Base-by-base conservation (phyloP, 441 rosid genomes). In the Gossypium gossypioides region DNA sequence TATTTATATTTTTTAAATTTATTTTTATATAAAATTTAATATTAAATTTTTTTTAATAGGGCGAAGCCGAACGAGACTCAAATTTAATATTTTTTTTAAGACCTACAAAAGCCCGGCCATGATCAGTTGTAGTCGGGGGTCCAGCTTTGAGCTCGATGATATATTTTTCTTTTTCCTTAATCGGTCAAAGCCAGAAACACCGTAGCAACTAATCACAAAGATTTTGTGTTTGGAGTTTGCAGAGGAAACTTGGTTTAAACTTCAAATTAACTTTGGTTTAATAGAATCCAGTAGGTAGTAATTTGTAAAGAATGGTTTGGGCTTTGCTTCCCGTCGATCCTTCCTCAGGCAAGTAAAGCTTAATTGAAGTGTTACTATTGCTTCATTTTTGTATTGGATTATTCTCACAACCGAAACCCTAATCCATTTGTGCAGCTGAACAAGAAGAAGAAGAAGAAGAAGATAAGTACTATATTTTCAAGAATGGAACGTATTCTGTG, bases 241-340 rank as follows among this genome's bases (percentile, higher is more conserved):
- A 12, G 54, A 21, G 52, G 8, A 44, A 21, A 40, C 2, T 18
- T 37, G 68, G 52, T 34, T 61, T 32, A 48, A 50, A 50, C 21
- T 18, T 37, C 42, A 34, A 34, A 34, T 34, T 34, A 63, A 37
- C 21, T 19, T 62, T 16, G 9, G 9, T 6, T 8, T 40, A 40
- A 10, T 18, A 9, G 9, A 25, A 25, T 18, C 24, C 1, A 25
- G 29, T 1, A 18, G 32, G 69, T 21, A 34, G 25, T 76, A 6
- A 34, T 34, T 34, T 34, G 42, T 34, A 72, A 69, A 59, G 71
- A 65, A 93, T 93, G 98, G 96, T 93, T 62, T 93, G 98, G 97
- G 88, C 82, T 71, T 81, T 91, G 74, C 81, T 86, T 73, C 91
- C 98, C 34, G 84, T 70, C 57, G 98, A 90, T 78, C 85, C 92